Evolutionary conservation across 306 rosid genomes (phyloP).

Genomic region (Urtica urens): DNA sequence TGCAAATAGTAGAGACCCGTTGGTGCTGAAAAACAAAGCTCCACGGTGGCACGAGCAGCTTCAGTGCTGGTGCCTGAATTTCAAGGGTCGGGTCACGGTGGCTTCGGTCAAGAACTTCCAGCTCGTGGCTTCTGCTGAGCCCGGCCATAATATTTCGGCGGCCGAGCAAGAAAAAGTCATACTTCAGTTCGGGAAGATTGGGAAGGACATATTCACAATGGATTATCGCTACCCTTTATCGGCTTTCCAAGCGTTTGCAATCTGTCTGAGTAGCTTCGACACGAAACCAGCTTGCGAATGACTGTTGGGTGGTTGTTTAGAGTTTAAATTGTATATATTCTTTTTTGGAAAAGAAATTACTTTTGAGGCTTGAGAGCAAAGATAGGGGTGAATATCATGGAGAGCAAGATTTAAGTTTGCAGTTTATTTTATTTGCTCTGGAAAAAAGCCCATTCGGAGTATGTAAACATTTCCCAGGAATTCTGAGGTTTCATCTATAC

Average conservation of each 20-base stretch:
- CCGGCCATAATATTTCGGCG: conserved; percentile 40
- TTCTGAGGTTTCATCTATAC: not conserved
- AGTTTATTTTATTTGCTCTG: conserved; percentile 15
- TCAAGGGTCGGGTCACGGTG: conserved; percentile 88
- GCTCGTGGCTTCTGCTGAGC: conserved; percentile 73
- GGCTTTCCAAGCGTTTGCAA: conserved; percentile 92
- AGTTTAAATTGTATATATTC: conserved; percentile 30
- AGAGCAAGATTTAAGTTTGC: conserved; percentile 25
- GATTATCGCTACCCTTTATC: conserved; percentile 92
- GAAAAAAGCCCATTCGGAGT: conserved; percentile 15
- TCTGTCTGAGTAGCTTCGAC: conserved; percentile 92
- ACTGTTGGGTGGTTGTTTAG: conserved; percentile 13
- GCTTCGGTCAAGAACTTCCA: conserved; percentile 96
- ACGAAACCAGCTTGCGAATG: conserved; percentile 96
- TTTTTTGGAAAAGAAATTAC: conserved; percentile 24
- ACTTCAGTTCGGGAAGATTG: conserved; percentile 86
- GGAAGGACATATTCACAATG: conserved; percentile 93
- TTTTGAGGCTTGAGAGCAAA: conserved; percentile 17
- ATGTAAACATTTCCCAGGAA: conserved; percentile 8
- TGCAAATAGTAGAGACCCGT: conserved; percentile 43
- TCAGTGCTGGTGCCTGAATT: conserved; percentile 95
- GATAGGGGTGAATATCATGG: conserved; percentile 18
- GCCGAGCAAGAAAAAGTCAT: conserved; percentile 80
- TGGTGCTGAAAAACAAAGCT: conserved; percentile 67
- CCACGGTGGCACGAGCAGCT: conserved; percentile 97